Evolutionary conservation across 768 basidiomycete species (phyloP).

Genomic region (Dacryopinax primogenitus): DNA sequence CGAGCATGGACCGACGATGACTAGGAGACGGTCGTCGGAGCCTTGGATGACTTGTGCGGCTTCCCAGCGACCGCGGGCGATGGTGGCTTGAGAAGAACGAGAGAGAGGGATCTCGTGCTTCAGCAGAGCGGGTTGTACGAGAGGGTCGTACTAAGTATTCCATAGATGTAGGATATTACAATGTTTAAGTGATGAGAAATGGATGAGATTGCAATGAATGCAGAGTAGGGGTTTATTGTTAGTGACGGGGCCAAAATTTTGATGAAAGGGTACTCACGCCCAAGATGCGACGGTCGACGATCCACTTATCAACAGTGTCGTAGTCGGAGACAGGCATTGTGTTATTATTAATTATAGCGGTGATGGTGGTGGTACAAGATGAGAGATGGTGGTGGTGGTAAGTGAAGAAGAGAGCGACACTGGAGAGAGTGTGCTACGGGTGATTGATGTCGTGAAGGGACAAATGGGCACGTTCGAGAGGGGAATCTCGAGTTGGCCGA

Average conservation of each 20-base stretch:
- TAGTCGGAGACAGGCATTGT: slow-evolving; percentile 40
- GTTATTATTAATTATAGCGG: slow-evolving; percentile 30
- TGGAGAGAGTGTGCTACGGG: slow-evolving; percentile 12
- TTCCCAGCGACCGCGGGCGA: slow-evolving; percentile 64
- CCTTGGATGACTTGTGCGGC: slow-evolving; percentile 72
- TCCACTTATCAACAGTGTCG: slow-evolving; percentile 56
- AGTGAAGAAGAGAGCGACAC: slow-evolving; percentile 15
- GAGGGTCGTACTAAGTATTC: slow-evolving; percentile 97
- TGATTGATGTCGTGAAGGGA: slow-evolving; percentile 17
- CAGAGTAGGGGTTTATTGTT: slow-evolving; percentile 9
- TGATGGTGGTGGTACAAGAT: slow-evolving; percentile 32
- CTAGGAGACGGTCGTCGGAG: slow-evolving; percentile 71
- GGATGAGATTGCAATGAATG: too few species aligned
- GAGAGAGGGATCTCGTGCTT: slow-evolving; percentile 71
- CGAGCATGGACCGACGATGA: slow-evolving; percentile 91
- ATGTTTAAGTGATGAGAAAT: neutral
- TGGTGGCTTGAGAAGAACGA: slow-evolving; percentile 48
- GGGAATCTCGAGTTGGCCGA: slow-evolving; percentile 16
- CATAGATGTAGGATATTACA: neutral
- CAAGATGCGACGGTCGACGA: slow-evolving; percentile 68
- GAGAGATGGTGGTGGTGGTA: slow-evolving; percentile 21
- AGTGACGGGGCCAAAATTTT: slow-evolving; percentile 8
- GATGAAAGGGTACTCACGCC: slow-evolving; percentile 40
- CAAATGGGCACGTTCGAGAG: slow-evolving; percentile 27
- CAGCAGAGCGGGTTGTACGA: slow-evolving; percentile 83